Conservation (phyloP, 129 eudicot genomes). For the Flaveria sonorensis region DNA sequence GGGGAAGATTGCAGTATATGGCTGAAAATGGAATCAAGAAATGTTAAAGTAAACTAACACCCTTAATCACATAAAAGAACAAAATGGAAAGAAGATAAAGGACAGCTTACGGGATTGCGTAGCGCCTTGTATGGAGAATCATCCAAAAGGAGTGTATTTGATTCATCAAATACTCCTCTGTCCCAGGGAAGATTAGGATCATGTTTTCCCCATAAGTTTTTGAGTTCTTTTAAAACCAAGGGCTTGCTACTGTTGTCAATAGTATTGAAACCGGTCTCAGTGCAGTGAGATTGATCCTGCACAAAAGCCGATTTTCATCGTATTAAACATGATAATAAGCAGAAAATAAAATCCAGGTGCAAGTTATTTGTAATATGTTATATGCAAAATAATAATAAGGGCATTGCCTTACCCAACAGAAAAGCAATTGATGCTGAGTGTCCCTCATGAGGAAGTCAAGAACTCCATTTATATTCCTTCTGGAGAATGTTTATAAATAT, state of each 20-base stretch:
- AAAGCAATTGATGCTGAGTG: constrained; percentile 48
- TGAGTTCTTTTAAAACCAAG: constrained; percentile 69
- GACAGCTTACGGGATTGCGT: constrained; percentile 62
- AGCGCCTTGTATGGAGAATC: constrained; percentile 79
- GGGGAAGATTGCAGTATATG: constrained; percentile 46
- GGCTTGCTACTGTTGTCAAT: constrained; percentile 63
- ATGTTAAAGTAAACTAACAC: constrained; percentile 13
- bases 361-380: background rate
- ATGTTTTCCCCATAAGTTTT: constrained; percentile 68
- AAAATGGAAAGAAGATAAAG: background rate
- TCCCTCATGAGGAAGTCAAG: constrained; percentile 65
- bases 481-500: constrained; percentile 31
- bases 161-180: constrained; percentile 58
- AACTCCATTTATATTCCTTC: constrained; percentile 62
- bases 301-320: constrained; percentile 27
- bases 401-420: constrained; percentile 73
- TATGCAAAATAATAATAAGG: background rate
- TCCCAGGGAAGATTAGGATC: constrained; percentile 73
- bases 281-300: constrained; percentile 88
- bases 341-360: background rate
- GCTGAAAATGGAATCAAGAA: constrained; percentile 32
- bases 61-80: background rate
- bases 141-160: constrained; percentile 78
- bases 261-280: constrained; percentile 54
- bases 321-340: background rate